Evolutionary conservation across 2,329 filamentous ascomycete genomes (phyloP).

Genomic region (Annulohypoxylon truncatum): DNA sequence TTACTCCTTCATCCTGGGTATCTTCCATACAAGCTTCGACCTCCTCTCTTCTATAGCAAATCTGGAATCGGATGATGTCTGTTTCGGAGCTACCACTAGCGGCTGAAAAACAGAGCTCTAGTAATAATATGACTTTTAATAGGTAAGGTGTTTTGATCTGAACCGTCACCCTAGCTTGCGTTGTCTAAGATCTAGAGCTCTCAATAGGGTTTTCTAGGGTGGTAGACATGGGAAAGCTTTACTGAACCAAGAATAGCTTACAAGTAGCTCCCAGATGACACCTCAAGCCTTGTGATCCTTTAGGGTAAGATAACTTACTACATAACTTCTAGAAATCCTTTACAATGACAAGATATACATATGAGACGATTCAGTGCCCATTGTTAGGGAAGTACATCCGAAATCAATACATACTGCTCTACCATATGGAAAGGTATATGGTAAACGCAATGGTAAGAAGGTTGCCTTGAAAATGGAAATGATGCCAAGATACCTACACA

Average conservation of each 20-base stretch:
- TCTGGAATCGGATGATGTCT: background rate
- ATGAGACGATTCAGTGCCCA: background rate
- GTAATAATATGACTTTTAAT: background rate
- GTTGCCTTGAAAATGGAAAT: background rate
- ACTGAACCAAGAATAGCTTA: background rate
- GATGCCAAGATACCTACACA: background rate
- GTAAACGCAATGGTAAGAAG: background rate
- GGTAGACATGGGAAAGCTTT: background rate
- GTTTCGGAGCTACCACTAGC: background rate
- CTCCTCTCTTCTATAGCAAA: background rate
- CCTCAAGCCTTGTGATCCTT: too few relatives aligned
- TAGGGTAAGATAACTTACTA: too few relatives aligned
- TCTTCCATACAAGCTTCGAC: background rate
- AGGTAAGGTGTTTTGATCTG: background rate
- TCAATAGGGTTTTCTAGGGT: background rate
- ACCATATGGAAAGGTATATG: background rate
- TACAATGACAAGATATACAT: too few relatives aligned
- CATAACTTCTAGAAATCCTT: too few relatives aligned
- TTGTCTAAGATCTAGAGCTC: background rate
- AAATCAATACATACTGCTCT: background rate
- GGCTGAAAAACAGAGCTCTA: background rate
- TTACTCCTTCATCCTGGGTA: background rate
- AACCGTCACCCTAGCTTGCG: background rate
- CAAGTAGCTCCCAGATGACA: background rate
- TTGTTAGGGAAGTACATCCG: background rate